A percentile compares a stretch with the other conserved stretches of the same genome.
Evolutionary conservation across 208 protist species (phyloP).

Genomic region (Endotrypanum monterogeii): DNA sequence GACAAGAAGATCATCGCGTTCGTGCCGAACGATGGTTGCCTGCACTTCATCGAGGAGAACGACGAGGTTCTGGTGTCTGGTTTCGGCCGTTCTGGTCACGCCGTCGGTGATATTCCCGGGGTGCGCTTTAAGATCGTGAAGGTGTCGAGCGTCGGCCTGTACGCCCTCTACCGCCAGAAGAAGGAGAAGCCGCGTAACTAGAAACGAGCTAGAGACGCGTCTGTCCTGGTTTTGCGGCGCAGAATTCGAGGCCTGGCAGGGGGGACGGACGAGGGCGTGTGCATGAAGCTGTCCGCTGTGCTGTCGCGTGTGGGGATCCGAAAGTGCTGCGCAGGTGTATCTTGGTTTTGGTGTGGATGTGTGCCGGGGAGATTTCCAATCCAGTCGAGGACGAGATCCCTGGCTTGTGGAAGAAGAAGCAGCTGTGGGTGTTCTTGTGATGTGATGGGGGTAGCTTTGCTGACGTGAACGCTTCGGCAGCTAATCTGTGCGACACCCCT

Average conservation of each 20-base stretch:
- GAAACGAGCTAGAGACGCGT: not conserved
- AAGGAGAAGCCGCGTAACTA: slow-evolving; percentile 97
- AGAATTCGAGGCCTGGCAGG: not conserved
- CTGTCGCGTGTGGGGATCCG: slow-evolving; percentile 29
- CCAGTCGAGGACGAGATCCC: too few relatives aligned
- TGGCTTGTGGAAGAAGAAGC: too few relatives aligned
- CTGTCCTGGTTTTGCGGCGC: not conserved
- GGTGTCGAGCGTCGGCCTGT: slow-evolving; percentile 98
- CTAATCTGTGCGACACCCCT: not conserved
- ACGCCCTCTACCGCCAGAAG: slow-evolving; percentile 98
- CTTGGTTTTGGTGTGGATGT: too few relatives aligned
- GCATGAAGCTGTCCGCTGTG: not conserved
- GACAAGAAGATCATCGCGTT: slow-evolving; percentile 99
- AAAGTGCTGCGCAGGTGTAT: slow-evolving; percentile 30
- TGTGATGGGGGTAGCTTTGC: too few relatives aligned
- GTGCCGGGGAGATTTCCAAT: too few relatives aligned
- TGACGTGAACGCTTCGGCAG: slow-evolving; percentile 45
- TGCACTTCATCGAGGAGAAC: slow-evolving; percentile 99
- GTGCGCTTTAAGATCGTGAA: slow-evolving; percentile 99
- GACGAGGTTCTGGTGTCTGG: slow-evolving; percentile 99
- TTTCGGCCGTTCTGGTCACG: slow-evolving; percentile 99
- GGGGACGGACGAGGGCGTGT: not conserved
- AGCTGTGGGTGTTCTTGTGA: too few relatives aligned
- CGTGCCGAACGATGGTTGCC: slow-evolving; percentile 99
- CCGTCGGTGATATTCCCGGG: slow-evolving; percentile 99